Percentiles rank a stretch among this genome's conserved stretches.
These are phyloP conservation scores for Malassezia yamatoensis DNA, from an alignment of 1,284 basidiomycete species.

Conservation along the genomic window DNA sequence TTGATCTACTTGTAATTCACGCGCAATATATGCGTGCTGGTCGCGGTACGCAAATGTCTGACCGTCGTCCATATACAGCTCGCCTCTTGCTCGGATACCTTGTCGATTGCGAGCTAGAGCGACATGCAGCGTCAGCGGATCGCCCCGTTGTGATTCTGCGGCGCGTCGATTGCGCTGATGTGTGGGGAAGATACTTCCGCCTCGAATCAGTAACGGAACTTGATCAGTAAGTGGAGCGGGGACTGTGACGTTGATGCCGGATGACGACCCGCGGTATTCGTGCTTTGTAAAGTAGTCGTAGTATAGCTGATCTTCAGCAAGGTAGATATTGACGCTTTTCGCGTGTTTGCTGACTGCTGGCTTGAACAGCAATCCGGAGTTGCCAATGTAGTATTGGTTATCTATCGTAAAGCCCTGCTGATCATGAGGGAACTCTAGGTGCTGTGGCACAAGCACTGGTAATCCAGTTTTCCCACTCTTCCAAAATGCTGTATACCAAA, in stretches of 20 bases:
- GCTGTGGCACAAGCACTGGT: slow-evolving; percentile 60
- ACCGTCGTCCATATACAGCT: slow-evolving; percentile 92
- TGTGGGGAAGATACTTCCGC: slow-evolving; percentile 79
- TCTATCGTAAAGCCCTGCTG: slow-evolving; percentile 73
- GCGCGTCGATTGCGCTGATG: slow-evolving; percentile 77
- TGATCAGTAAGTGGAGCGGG: slow-evolving; percentile 53
- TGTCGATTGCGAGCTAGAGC: slow-evolving; percentile 57
- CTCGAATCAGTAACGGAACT: slow-evolving; percentile 75
- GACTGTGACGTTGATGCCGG: slow-evolving; percentile 60
- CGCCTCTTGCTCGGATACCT: slow-evolving; percentile 56
- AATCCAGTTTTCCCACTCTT: slow-evolving; percentile 33
- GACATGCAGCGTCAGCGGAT: slow-evolving; percentile 84
- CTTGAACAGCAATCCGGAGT: slow-evolving; percentile 79
- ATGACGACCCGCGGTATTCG: slow-evolving; percentile 57
- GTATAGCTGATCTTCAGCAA: slow-evolving; percentile 85
- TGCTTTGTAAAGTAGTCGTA: slow-evolving; percentile 71
- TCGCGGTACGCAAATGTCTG: slow-evolving; percentile 65
- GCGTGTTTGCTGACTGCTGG: slow-evolving; percentile 71
- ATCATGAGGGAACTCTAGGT: slow-evolving; percentile 81
- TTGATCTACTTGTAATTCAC: slow-evolving; percentile 20
- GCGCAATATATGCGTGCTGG: slow-evolving; percentile 65
- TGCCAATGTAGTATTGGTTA: slow-evolving; percentile 87
- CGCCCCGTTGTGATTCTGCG: slow-evolving; percentile 73
- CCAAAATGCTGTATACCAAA: slow-evolving; percentile 91
- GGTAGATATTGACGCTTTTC: slow-evolving; percentile 65